Base-by-base conservation (phyloP, 2,329 filamentous ascomycete genomes). In the Dactylellina sp. region DNA sequence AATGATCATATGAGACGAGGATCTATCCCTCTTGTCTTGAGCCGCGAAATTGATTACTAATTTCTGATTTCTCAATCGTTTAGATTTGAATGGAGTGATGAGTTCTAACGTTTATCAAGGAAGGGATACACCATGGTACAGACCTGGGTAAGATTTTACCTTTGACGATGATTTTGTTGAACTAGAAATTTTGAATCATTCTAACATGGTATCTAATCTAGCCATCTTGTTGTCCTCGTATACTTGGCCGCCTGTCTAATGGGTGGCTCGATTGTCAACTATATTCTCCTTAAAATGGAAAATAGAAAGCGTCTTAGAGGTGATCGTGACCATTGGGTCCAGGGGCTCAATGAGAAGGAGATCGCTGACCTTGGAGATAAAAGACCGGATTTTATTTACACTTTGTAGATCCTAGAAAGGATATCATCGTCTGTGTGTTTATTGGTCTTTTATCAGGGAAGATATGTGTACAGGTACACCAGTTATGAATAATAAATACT, bases 81-180 rank as follows among this genome's bases (percentile, higher is more conserved):
- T 93, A 93, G 32, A 97, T 79, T 83, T 97, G 46, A 96, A 96
- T 79, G 93, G 93, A 39, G 87, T 97, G 22, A 90, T 97, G 72
- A 82, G 82, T 2, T 83, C 81, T n/a, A 75, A 75, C 37, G 56
- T 75, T 24, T 75, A 75, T 25, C 62, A 75, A 56, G 55, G 44
- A 16, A 47, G 28, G 28, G 62, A 75, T 32, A 35, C 56, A 6
- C 71, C 71, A 11, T 75, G 71, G 71, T 75, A 75, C 24, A 56
- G 62, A 32, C 62, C 71, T 53, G 71, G 71, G 61, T 68, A 63
- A 32, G 57, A 1, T 32, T 24, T 16, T 39, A n/a, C 14, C n/a
- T 44, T 22, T 12, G 49, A 16, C 42, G 4, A n/a, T 14, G 9
- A 42, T 42, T 20, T 16, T 32, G 42, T 16, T 32, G 6, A 14